Evolutionary conservation across 2,329 filamentous ascomycete species (phyloP).

Genomic region (Cytospora leucostoma): DNA sequence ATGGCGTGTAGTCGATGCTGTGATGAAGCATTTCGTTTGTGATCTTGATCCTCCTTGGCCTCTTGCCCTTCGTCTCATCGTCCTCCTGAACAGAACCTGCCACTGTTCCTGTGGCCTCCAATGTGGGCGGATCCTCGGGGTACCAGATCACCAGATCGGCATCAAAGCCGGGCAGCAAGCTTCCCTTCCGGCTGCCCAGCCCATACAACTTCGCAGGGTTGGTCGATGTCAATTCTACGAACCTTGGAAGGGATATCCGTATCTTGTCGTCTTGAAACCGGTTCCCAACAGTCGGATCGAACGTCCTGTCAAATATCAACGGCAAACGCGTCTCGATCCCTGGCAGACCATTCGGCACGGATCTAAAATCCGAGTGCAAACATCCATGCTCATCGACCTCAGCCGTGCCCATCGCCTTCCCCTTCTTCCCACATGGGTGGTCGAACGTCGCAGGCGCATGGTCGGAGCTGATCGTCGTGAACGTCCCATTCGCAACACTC

Average conservation of each 20-base stretch:
- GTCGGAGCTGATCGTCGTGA: slow-evolving; percentile 53
- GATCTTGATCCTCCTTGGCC: slow-evolving; percentile 40
- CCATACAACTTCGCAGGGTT: slow-evolving; percentile 62
- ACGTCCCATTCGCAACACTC: slow-evolving; percentile 54
- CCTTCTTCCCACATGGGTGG: slow-evolving; percentile 39
- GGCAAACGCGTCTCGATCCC: slow-evolving; percentile 59
- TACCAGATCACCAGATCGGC: slow-evolving; percentile 62
- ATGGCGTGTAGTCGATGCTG: slow-evolving; percentile 64
- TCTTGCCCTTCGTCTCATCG: background rate
- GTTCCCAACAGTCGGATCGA: slow-evolving; percentile 21
- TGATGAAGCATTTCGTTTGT: slow-evolving; percentile 60
- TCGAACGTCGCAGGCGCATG: slow-evolving; percentile 53
- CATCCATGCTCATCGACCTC: slow-evolving; percentile 31
- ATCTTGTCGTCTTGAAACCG: slow-evolving; percentile 32
- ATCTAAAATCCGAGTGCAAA: slow-evolving; percentile 44
- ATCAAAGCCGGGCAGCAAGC: slow-evolving; percentile 52
- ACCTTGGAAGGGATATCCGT: slow-evolving; percentile 47
- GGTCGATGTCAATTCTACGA: slow-evolving; percentile 56
- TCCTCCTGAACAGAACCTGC: too few relatives aligned
- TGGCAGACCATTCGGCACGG: slow-evolving; percentile 60
- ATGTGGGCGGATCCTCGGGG: slow-evolving; percentile 37
- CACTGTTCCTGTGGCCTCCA: too few relatives aligned
- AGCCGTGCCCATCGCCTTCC: slow-evolving; percentile 30
- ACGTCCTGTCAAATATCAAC: slow-evolving; percentile 40
- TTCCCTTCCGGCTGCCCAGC: slow-evolving; percentile 52